Evolutionary conservation across 805 yeast genomes (phyloP).

Genomic region (Peterozyma toletana): DNA sequence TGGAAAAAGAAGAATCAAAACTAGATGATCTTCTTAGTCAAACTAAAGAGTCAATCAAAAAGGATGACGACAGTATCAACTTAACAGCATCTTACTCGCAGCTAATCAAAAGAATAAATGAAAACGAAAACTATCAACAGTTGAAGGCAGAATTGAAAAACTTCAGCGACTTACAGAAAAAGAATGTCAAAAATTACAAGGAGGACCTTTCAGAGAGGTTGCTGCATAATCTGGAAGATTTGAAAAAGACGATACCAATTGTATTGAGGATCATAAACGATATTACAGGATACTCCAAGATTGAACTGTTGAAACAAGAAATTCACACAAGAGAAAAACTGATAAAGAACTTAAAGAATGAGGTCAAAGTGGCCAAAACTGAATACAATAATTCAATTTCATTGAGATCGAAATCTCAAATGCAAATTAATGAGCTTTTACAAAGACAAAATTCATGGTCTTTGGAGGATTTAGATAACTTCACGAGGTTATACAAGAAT

Average conservation of each 20-base stretch:
- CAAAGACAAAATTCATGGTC: slow-evolving; percentile 84
- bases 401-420: slow-evolving; percentile 62
- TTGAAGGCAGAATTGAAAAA: slow-evolving; percentile 22
- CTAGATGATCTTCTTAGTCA: background rate
- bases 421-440: slow-evolving; percentile 78
- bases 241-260: slow-evolving; percentile 49
- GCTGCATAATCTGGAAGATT: slow-evolving; percentile 42
- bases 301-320: slow-evolving; percentile 59
- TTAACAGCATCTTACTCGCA: slow-evolving; percentile 7
- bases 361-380: slow-evolving; percentile 41
- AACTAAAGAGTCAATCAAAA: background rate
- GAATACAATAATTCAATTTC: slow-evolving; percentile 55
- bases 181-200: slow-evolving; percentile 20
- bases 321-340: slow-evolving; percentile 52
- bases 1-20: background rate
- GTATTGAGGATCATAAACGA: slow-evolving; percentile 75
- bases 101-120: slow-evolving; percentile 18
- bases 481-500: slow-evolving; percentile 72
- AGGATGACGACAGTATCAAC: background rate
- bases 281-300: slow-evolving; percentile 82
- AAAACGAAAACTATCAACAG: slow-evolving; percentile 23
- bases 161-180: slow-evolving; percentile 15
- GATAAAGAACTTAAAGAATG: slow-evolving; percentile 37
- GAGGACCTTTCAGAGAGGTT: slow-evolving; percentile 34
- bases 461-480: slow-evolving; percentile 70